These are phyloP conservation scores for Clitopilus passeckerianus DNA, from an alignment of 768 basidiomycete genomes.

Conservation along the genomic window DNA sequence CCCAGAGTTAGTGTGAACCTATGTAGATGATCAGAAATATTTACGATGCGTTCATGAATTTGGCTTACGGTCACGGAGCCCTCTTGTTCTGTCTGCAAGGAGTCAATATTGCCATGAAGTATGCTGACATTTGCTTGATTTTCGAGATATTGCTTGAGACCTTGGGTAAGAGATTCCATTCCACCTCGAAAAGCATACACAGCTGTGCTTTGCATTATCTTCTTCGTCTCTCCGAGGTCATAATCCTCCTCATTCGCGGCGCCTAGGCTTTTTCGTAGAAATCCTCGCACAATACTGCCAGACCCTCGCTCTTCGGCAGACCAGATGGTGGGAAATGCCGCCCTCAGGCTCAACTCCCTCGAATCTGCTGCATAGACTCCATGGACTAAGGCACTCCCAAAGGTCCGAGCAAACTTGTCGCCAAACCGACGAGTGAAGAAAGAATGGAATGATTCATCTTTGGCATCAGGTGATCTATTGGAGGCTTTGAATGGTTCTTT, in stretches of 20 bases:
- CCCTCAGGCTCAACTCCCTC: constrained; percentile 62
- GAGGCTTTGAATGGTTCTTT: constrained; percentile 50
- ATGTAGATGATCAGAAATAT: neutral
- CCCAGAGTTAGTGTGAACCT: constrained; percentile 10
- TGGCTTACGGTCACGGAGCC: constrained; percentile 1
- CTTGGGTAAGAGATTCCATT: constrained; percentile 57
- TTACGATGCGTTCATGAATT: neutral
- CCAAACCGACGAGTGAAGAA: constrained; percentile 78
- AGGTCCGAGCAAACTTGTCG: constrained; percentile 58
- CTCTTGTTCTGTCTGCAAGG: neutral
- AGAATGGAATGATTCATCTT: constrained; percentile 79
- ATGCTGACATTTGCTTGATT: constrained; percentile 48
- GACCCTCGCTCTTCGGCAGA: constrained; percentile 59
- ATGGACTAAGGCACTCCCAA: constrained; percentile 82
- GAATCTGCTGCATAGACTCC: constrained; percentile 93
- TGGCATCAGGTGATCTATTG: constrained; percentile 32
- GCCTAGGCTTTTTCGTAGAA: constrained; percentile 20
- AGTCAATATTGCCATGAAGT: neutral
- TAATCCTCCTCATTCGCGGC: constrained; percentile 21
- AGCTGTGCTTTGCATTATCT: constrained; percentile 53
- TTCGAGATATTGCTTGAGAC: constrained; percentile 44
- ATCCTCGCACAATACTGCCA: constrained; percentile 68
- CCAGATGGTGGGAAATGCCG: constrained; percentile 75
- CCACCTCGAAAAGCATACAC: constrained; percentile 84
- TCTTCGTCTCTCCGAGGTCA: constrained; percentile 42